phyloP scores from a whole-genome alignment of 2,329 filamentous ascomycete genomes.

The Neofusicoccum umdonicola region DNA sequence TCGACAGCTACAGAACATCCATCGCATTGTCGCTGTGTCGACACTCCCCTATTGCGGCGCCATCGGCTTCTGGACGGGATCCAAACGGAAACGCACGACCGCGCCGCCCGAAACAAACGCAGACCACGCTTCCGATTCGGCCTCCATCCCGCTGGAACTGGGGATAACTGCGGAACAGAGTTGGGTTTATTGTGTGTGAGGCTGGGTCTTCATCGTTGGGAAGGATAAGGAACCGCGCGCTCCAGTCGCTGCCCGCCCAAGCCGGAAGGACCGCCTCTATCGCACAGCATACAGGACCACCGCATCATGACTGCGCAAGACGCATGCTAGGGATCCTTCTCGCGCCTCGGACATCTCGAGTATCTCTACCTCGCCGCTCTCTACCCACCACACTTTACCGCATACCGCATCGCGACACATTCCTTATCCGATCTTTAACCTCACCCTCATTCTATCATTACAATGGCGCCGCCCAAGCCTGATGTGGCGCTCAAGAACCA shows the following conservation, averaged over 20 bases:
- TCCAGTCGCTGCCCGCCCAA: background rate
- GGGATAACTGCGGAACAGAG: background rate
- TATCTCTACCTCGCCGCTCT: conserved; percentile 1
- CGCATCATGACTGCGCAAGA: conserved; percentile 12
- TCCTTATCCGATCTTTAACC: background rate
- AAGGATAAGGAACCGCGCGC: conserved; percentile 6
- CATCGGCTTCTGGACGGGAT: conserved; percentile 5
- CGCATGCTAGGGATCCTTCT: conserved; percentile 5
- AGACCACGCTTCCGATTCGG: background rate
- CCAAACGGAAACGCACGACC: background rate
- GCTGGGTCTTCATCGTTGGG: background rate
- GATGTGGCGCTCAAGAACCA: conserved; percentile 68
- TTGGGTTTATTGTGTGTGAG: background rate
- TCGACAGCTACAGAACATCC: background rate
- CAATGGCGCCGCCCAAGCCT: conserved; percentile 72
- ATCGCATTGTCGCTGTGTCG: background rate
- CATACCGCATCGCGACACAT: background rate
- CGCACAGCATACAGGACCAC: background rate
- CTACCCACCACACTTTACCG: background rate
- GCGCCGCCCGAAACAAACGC: background rate
- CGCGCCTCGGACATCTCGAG: conserved; percentile 7
- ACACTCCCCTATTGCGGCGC: background rate
- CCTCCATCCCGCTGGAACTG: background rate
- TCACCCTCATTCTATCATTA: background rate
- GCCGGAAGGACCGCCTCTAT: background rate